These are phyloP conservation scores for Penicillium sp. DNA, from an alignment of 2,329 filamentous ascomycete species.

Conservation along the genomic window DNA sequence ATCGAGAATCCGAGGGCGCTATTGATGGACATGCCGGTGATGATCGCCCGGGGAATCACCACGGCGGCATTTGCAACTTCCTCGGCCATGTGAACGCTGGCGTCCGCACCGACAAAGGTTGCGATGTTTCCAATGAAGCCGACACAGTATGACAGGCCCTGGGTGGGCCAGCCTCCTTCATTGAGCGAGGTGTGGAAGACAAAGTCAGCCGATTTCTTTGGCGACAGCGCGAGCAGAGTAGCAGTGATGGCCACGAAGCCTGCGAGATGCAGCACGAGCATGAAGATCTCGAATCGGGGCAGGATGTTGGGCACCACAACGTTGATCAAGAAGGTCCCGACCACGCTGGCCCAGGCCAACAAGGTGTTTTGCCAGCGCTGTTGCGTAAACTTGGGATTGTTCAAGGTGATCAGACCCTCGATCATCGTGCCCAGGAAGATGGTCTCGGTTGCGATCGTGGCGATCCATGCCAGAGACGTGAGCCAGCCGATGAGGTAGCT, in stretches of 20 bases:
- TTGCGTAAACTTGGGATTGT: conserved; percentile 36
- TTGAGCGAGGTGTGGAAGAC: conserved; percentile 35
- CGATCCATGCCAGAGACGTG: conserved; percentile 45
- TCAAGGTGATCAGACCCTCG: conserved; percentile 41
- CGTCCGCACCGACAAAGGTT: conserved; percentile 34
- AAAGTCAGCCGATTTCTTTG: conserved; percentile 28
- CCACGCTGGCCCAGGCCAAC: conserved; percentile 39
- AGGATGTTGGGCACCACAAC: conserved; percentile 42
- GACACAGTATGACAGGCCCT: conserved; percentile 36
- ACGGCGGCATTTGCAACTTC: conserved; percentile 39
- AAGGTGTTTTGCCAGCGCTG: conserved; percentile 43
- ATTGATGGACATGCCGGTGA: conserved; percentile 37
- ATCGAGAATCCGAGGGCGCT: conserved; percentile 37
- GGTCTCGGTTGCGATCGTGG: conserved; percentile 43
- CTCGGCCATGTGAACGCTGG: conserved; percentile 37
- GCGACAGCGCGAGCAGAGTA: conserved; percentile 33
- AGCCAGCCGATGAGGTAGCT: conserved; percentile 48
- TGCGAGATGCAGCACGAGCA: conserved; percentile 45
- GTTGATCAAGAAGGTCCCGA: conserved; percentile 44
- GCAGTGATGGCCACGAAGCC: conserved; percentile 48
- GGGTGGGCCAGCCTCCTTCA: conserved; percentile 34
- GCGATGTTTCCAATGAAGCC: conserved; percentile 36
- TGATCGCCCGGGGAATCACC: conserved; percentile 38
- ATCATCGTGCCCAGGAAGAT: conserved; percentile 44
- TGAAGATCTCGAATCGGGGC: conserved; percentile 43